Evolutionary conservation across 495 filamentous ascomycete genomes (phyloP).

Genomic region (Penicillium cosmopolitanum): DNA sequence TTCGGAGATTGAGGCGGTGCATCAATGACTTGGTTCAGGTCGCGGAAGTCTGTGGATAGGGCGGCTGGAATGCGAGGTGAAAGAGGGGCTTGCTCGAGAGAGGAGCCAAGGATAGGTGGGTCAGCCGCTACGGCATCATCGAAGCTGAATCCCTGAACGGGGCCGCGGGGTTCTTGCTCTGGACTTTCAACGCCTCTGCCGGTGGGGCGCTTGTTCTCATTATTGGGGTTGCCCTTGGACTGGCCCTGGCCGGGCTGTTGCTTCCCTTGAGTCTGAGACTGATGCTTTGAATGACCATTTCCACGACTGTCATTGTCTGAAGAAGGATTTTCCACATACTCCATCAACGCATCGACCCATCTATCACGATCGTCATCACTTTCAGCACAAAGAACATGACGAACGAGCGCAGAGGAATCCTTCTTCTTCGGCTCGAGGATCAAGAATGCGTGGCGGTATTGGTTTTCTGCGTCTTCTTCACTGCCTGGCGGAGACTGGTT

Average conservation of each 20-base stretch:
- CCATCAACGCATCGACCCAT: conserved; percentile 88
- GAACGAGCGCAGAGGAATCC: conserved; percentile 86
- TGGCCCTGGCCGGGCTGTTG: conserved; percentile 35
- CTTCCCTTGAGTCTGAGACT: conserved; percentile 16
- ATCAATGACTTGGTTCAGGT: conserved; percentile 28
- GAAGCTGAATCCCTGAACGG: conserved; percentile 80
- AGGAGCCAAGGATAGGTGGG: conserved; percentile 64
- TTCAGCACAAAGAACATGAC: conserved; percentile 94
- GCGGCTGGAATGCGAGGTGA: conserved; percentile 35
- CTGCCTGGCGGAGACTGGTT: conserved; percentile 61
- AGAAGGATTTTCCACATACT: conserved; percentile 81
- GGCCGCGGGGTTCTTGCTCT: conserved; percentile 46
- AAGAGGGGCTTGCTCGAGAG: conserved; percentile 41
- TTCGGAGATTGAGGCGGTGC: conserved; percentile 49
- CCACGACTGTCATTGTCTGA: conserved; percentile 48
- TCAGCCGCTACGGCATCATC: conserved; percentile 78
- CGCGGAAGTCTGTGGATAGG: conserved; percentile 32
- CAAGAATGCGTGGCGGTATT: conserved; percentile 95
- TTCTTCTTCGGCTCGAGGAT: conserved; percentile 96
- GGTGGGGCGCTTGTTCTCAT: conserved; percentile 47
- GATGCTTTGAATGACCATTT: conserved; percentile 28
- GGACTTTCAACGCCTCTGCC: conserved; percentile 46
- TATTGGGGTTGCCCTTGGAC: conserved; percentile 29
- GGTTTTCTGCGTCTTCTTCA: conserved; percentile 81
- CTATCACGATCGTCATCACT: conserved; percentile 90